Evolutionary conservation across 1,284 basidiomycete species (phyloP).

Genomic region (Austroboletus niveus): DNA sequence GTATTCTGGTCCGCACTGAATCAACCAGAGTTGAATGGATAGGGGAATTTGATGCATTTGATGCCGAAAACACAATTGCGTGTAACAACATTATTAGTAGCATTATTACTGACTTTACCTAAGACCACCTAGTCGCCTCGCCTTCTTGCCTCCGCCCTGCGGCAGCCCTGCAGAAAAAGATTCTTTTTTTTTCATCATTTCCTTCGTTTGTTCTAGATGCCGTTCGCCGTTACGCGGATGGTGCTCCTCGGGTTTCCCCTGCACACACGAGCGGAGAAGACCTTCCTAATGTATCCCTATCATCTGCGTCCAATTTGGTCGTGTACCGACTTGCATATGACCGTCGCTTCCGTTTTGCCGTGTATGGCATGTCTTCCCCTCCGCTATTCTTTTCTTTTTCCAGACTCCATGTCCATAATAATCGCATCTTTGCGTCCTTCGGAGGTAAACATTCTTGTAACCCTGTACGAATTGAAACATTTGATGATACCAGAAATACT

Average conservation of each 20-base stretch:
- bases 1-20: constrained; percentile 48
- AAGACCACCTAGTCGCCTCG: constrained; percentile 30
- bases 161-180: constrained; percentile 20
- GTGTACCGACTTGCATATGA: constrained; percentile 16
- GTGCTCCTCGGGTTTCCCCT: constrained; percentile 17
- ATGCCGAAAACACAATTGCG: constrained; percentile 21
- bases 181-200: constrained; percentile 16
- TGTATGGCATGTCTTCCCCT: constrained; percentile 9
- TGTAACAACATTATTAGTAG: constrained; percentile 36
- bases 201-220: constrained; percentile 22
- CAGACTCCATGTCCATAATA: constrained; percentile 5
- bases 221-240: constrained; percentile 21
- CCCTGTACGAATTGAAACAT: constrained; percentile 19
- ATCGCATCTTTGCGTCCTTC: constrained; percentile 8
- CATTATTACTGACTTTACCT: constrained; percentile 34
- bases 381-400: constrained; percentile 5
- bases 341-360: constrained; percentile 11
- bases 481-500: constrained; percentile 16
- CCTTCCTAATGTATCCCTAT: constrained; percentile 22
- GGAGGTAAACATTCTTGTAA: constrained; percentile 14
- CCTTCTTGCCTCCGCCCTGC: constrained; percentile 29
- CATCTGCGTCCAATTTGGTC: constrained; percentile 19
- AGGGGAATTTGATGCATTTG: constrained; percentile 19
- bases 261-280: constrained; percentile 23
- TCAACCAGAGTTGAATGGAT: constrained; percentile 9